Evolutionary conservation across 192 early-diverging fungal species (phyloP).

Genomic region (Mortierella hygrophila): DNA sequence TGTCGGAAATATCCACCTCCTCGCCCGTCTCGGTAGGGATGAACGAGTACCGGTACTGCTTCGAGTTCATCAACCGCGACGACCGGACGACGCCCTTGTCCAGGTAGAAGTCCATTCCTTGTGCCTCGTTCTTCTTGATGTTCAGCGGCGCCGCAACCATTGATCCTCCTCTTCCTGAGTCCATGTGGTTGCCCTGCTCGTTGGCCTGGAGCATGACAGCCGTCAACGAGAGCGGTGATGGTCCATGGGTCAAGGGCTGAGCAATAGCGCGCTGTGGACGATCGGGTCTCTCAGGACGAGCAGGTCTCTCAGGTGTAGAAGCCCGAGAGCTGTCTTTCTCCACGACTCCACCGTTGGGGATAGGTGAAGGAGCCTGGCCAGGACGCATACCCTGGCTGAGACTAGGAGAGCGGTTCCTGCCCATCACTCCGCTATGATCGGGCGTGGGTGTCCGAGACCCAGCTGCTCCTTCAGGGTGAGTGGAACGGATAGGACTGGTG

Average conservation of each 20-base stretch:
- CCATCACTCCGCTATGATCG: constrained; percentile 28
- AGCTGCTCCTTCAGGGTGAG: not conserved
- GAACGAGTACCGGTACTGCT: constrained; percentile 61
- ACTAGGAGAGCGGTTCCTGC: constrained; percentile 38
- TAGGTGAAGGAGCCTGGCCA: constrained; percentile 36
- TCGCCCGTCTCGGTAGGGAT: constrained; percentile 53
- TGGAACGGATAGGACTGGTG: constrained; percentile 14
- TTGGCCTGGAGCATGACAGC: constrained; percentile 19
- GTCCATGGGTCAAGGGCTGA: constrained; percentile 38
- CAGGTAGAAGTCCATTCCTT: constrained; percentile 54
- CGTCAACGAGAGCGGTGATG: constrained; percentile 38
- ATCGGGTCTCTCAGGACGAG: constrained; percentile 31
- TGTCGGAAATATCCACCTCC: constrained; percentile 60
- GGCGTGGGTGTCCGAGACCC: constrained; percentile 33
- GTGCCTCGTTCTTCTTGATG: constrained; percentile 55
- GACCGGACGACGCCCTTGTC: constrained; percentile 56
- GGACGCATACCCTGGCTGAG: constrained; percentile 37
- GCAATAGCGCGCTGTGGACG: constrained; percentile 46
- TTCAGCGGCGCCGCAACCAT: constrained; percentile 38
- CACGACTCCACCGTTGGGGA: not conserved
- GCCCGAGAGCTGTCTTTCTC: constrained; percentile 21
- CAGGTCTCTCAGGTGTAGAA: constrained; percentile 43
- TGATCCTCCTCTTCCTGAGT: not conserved
- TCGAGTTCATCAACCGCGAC: constrained; percentile 55
- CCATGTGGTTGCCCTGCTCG: not conserved